Evolutionary conservation across 2,329 filamentous ascomycete species (phyloP), one percentile per base, ranked within the genome.

Genomic region (Hymenoscyphus albidus): DNA sequence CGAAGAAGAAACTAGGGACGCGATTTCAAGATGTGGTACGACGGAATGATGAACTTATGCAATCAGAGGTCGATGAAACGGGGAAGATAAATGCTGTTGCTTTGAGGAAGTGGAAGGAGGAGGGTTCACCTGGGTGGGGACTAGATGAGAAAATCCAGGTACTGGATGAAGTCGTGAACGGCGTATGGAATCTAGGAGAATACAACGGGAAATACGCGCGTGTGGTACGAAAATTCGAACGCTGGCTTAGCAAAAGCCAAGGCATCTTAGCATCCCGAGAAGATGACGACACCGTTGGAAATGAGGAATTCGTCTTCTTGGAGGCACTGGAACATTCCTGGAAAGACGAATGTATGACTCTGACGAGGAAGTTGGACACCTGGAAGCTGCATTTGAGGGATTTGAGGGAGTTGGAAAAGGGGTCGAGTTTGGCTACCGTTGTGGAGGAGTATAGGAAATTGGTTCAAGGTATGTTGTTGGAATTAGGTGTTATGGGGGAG

Each of bases 401-500:
- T 32, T 71, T 88, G 4, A 81, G 78, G n/a, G 70, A 70, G 2
- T 59, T 61, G 61, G 69, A 65, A 62, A 65, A 40, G 6, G 66
- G 76, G 60, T 74, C 76, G 38, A 83, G 80, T 65, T 71, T 88
- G 62, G 77, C 72, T 27, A 74, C 77, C 35, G 80, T 86, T 68
- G 73, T 89, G 48, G 75, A 74, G 6, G 80, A 78, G 2, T 84
- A 81, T 63, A 74, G 78, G 27, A 72, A 70, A 16, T 74, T 90
- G 56, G 80, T 88, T 13, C 72, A 77, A 58, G 84, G 81, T 42
- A 89, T 89, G 86, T 74, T 87, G 56, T 78, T 77, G n/a, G 88
- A 90, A 77, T 76, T 90, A 67, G 75, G 75, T n/a, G 66, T 82
- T 65, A 90, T 90, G 87, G 80, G 80, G 63, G 80, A 82, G 70